A percentile compares a stretch with the other conserved stretches of the same genome.
Evolutionary conservation across 768 basidiomycete species (phyloP).

Genomic region (Hypholoma fasciculare): DNA sequence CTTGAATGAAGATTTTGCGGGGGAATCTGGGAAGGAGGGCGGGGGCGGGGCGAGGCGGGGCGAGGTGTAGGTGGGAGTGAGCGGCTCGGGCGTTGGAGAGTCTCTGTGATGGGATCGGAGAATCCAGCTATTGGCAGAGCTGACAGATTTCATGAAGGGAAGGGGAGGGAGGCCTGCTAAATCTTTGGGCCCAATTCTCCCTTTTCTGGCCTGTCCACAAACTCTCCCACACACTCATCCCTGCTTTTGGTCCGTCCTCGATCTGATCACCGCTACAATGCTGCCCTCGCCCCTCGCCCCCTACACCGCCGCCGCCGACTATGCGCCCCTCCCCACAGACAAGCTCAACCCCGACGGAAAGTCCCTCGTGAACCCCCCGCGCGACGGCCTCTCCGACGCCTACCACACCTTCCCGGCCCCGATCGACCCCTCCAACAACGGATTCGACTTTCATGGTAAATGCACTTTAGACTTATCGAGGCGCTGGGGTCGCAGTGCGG

Average conservation of each 20-base stretch:
- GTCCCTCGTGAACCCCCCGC: conserved; percentile 49
- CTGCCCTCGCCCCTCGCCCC: conserved; percentile 5
- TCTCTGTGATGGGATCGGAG: conserved; percentile 38
- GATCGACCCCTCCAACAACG: conserved; percentile 52
- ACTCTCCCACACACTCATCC: conserved; percentile 7
- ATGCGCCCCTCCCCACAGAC: conserved; percentile 37
- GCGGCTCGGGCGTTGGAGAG: conserved; percentile 33
- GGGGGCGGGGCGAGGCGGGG: conserved; percentile 39
- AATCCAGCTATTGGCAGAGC: conserved; percentile 36
- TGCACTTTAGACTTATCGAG: not conserved
- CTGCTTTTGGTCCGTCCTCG: not conserved
- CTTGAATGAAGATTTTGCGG: conserved; percentile 33
- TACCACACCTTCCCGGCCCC: conserved; percentile 59
- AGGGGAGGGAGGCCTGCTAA: not conserved
- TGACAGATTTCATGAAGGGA: conserved; percentile 40
- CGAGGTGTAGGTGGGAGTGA: conserved; percentile 44
- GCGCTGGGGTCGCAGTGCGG: not conserved
- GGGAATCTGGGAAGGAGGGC: conserved; percentile 21
- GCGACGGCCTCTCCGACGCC: conserved; percentile 39
- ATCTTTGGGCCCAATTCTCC: conserved; percentile 10
- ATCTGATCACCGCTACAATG: not conserved
- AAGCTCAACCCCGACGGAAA: conserved; percentile 55
- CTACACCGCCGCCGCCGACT: not conserved
- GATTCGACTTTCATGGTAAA: conserved; percentile 76
- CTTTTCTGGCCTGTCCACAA: not conserved